Evolutionary conservation across 1,284 basidiomycete species (phyloP).

Genomic region (Irpex sp.): DNA sequence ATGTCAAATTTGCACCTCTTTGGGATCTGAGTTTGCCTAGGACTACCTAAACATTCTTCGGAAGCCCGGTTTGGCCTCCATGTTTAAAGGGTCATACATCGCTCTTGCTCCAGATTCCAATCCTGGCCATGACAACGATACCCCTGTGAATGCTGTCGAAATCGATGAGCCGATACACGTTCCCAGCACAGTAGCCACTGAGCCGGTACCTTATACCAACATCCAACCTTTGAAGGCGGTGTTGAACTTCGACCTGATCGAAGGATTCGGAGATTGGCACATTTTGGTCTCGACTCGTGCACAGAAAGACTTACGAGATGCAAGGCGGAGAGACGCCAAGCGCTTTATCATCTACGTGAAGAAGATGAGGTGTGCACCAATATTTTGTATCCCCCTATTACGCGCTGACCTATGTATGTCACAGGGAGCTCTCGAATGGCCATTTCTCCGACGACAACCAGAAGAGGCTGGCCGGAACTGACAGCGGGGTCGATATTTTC

Average conservation of each 20-base stretch:
- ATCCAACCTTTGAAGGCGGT: slow-evolving; percentile 42
- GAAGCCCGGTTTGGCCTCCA: slow-evolving; percentile 5
- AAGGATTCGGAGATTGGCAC: slow-evolving; percentile 50
- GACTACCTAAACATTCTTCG: slow-evolving; percentile 22
- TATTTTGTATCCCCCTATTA: no score
- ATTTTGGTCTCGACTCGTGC: slow-evolving; percentile 44
- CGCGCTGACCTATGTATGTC: neutral
- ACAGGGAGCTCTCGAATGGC: slow-evolving; percentile 61
- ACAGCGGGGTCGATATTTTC: slow-evolving; percentile 38
- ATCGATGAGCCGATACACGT: neutral
- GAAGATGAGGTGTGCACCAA: slow-evolving; percentile 48
- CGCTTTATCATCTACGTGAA: slow-evolving; percentile 47
- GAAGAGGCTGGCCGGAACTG: slow-evolving; percentile 54
- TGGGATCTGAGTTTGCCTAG: neutral
- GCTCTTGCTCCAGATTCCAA: neutral
- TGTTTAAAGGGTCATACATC: slow-evolving; percentile 20
- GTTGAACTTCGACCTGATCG: slow-evolving; percentile 43
- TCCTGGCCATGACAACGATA: no score
- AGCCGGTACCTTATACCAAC: neutral
- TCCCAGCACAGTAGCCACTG: no score
- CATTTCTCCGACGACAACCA: slow-evolving; percentile 69
- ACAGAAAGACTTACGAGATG: slow-evolving; percentile 35
- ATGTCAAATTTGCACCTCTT: neutral
- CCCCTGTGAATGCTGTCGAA: neutral
- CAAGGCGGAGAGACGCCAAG: slow-evolving; percentile 26